Conservation (phyloP, 2,329 filamentous ascomycete species). For the Rutstroemia sp. region DNA sequence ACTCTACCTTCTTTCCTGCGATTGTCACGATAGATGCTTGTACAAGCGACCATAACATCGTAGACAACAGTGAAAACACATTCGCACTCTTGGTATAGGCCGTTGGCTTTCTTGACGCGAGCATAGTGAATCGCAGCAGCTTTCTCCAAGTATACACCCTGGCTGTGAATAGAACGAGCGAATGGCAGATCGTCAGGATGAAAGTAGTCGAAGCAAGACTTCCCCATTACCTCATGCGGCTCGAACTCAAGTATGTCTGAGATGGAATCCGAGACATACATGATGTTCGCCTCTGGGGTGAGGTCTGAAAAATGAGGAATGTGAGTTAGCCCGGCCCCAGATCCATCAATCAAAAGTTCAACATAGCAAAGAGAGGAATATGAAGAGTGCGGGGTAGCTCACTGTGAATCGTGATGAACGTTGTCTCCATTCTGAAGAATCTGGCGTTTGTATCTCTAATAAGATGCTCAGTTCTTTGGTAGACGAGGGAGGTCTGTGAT, state of each 20-base stretch:
- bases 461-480: constrained; percentile 29
- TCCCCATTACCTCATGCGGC: constrained; percentile 67
- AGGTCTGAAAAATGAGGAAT: constrained; percentile 47
- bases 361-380: not conserved
- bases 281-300: constrained; percentile 65
- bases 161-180: constrained; percentile 64
- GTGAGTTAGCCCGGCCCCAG: constrained; percentile 8
- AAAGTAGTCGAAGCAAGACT: constrained; percentile 79
- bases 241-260: constrained; percentile 75
- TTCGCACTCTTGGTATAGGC: constrained; percentile 69
- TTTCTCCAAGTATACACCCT: constrained; percentile 71
- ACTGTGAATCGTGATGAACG: constrained; percentile 90
- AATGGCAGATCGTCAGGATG: constrained; percentile 67
- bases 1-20: not conserved
- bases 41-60: constrained; percentile 79
- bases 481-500: constrained; percentile 8
- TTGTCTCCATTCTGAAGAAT: constrained; percentile 61
- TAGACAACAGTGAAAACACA: constrained; percentile 87
- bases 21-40: constrained; percentile 63
- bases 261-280: constrained; percentile 79
- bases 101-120: constrained; percentile 59
- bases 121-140: constrained; percentile 79
- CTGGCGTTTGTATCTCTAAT: constrained; percentile 30
- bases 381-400: constrained; percentile 31
- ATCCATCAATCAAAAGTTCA: constrained; percentile 7